Conservation (phyloP, 2,329 filamentous ascomycete genomes). For the Aspergillus quadrilineatus region DNA sequence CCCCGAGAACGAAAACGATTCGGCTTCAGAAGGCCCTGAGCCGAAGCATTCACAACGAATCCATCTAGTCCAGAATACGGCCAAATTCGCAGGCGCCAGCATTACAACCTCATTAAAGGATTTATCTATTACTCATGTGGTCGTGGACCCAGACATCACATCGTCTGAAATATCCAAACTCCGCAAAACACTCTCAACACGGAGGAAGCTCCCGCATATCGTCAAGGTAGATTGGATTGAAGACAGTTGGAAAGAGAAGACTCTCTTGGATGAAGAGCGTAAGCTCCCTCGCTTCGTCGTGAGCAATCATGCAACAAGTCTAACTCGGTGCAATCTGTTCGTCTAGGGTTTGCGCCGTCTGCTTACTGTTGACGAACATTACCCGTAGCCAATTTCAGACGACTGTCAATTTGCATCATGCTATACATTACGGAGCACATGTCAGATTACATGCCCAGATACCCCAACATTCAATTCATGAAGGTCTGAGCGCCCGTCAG, state of each 20-base stretch:
- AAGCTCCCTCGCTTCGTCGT: constrained; percentile 15
- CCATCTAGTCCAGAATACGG: constrained; percentile 54
- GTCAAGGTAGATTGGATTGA: constrained; percentile 72
- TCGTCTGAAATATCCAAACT: constrained; percentile 44
- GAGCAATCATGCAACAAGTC: not conserved
- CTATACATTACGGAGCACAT: not conserved
- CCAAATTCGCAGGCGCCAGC: constrained; percentile 68
- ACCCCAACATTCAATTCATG: not conserved
- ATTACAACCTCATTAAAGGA: constrained; percentile 55
- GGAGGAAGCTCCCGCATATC: constrained; percentile 62
- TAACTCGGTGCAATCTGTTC: not conserved
- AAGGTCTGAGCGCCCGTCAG: not conserved
- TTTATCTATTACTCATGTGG: constrained; percentile 67
- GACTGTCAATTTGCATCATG: not conserved
- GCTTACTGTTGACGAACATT: not conserved
- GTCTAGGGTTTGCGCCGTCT: constrained; percentile 9
- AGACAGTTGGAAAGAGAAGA: constrained; percentile 76
- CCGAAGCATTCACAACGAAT: constrained; percentile 26
- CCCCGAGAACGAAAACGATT: constrained; percentile 21
- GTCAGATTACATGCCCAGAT: not conserved
- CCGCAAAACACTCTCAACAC: constrained; percentile 30
- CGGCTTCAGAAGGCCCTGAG: not conserved
- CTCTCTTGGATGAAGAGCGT: constrained; percentile 75
- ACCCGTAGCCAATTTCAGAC: too few species aligned
- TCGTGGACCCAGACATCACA: constrained; percentile 55